Conservation (phyloP, 441 rosid genomes). For the Jatropha podagrica region DNA sequence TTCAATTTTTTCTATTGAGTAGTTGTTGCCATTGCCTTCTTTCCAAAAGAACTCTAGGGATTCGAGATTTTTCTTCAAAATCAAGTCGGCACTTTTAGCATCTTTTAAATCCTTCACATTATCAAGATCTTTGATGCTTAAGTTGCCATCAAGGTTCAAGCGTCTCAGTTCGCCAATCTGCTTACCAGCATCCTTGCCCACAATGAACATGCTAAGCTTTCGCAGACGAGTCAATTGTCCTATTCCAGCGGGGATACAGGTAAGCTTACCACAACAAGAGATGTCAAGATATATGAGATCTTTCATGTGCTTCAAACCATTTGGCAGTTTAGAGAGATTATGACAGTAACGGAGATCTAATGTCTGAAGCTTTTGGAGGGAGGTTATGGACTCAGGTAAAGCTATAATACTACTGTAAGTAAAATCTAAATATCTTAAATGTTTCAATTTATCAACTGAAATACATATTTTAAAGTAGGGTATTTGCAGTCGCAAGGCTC, state of each 20-base stretch:
- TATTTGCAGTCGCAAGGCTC: not conserved
- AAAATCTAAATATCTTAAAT: conserved; percentile 3
- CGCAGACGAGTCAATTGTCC: conserved; percentile 12
- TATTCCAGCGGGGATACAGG: conserved; percentile 5
- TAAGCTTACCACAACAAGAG: conserved; percentile 1
- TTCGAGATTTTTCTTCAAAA: conserved; percentile 12
- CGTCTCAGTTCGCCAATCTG: conserved; percentile 11
- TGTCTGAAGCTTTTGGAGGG: conserved; percentile 12
- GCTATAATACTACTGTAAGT: accelerated
- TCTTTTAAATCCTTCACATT: conserved; percentile 9
- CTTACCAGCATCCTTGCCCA: conserved; percentile 17
- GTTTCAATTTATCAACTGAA: conserved; percentile 11
- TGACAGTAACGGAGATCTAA: not conserved
- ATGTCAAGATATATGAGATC: not conserved
- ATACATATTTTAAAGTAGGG: not conserved
- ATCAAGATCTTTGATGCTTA: conserved; percentile 11
- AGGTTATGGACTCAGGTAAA: conserved; percentile 7
- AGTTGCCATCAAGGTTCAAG: conserved; percentile 15
- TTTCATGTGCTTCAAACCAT: conserved; percentile 17
- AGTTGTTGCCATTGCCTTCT: not conserved
- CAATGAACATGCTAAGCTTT: conserved; percentile 21
- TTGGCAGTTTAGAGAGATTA: conserved; percentile 3
- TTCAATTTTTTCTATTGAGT: not conserved
- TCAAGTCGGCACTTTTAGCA: conserved; percentile 21
- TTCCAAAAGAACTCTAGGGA: conserved; percentile 9